Evolutionary conservation across 2,329 filamentous ascomycete genomes (phyloP).

Genomic region (Colletotrichum sp.): DNA sequence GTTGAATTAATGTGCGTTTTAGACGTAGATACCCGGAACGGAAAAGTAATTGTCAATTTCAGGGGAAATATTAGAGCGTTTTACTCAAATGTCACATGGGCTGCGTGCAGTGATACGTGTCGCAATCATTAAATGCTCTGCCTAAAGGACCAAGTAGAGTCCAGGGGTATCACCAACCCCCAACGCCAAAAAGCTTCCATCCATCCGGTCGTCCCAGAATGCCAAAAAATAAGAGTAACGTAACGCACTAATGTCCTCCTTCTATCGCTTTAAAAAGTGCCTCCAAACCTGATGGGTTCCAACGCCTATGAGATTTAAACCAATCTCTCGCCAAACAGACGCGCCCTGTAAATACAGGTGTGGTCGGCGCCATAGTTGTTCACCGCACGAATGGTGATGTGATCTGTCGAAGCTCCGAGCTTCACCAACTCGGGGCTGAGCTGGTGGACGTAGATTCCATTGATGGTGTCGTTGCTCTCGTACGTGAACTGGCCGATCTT

Average conservation of each 20-base stretch:
- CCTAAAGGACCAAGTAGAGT: conserved; percentile 2
- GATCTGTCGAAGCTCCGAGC: conserved; percentile 53
- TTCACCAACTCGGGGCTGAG: conserved; percentile 55
- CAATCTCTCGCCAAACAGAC: conserved; percentile 55
- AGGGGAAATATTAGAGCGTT: neutral
- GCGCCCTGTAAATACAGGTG: conserved; percentile 71
- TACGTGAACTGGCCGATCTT: conserved; percentile 65
- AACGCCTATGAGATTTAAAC: conserved; percentile 8
- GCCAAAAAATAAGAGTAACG: neutral
- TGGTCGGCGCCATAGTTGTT: conserved; percentile 66
- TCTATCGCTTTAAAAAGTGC: neutral
- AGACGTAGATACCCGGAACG: conserved; percentile 31
- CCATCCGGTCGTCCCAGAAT: neutral
- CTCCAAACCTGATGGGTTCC: neutral
- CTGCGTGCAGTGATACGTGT: neutral
- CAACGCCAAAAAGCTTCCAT: conserved; percentile 11
- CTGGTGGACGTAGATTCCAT: conserved; percentile 57
- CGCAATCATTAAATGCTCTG: conserved; percentile 2
- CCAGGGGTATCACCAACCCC: conserved; percentile 22
- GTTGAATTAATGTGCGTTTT: conserved; percentile 40
- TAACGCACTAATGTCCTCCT: neutral
- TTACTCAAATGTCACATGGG: neutral
- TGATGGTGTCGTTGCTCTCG: conserved; percentile 45
- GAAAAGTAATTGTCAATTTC: conserved; percentile 1
- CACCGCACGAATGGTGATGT: conserved; percentile 59